Evolutionary conservation across 1,284 basidiomycete genomes (phyloP).

Genomic region (Pseudozyma tsukubaensis): DNA sequence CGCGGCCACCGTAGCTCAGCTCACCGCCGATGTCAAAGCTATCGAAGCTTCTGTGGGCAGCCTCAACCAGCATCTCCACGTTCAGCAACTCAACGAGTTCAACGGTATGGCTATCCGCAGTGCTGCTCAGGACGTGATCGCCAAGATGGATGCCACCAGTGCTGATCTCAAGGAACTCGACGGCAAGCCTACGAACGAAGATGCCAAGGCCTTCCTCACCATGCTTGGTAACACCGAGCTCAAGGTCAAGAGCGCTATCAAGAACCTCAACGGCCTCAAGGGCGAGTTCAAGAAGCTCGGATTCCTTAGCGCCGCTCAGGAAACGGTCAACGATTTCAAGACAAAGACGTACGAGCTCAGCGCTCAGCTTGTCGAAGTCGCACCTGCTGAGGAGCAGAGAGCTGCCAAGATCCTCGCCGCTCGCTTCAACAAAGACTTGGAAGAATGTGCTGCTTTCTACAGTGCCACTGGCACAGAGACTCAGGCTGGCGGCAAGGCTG

Average conservation of each 20-base stretch:
- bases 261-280: conserved; percentile 16
- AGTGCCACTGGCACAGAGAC: background rate
- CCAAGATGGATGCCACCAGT: conserved; percentile 6
- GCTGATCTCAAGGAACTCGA: background rate
- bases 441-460: conserved; percentile 6
- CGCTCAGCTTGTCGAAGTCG: conserved; percentile 12
- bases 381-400: conserved; percentile 8
- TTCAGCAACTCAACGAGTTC: conserved; percentile 7
- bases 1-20: conserved; percentile 13
- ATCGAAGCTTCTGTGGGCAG: conserved; percentile 11
- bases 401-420: conserved; percentile 6
- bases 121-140: conserved; percentile 12
- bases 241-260: conserved; percentile 3
- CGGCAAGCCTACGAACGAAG: conserved; percentile 6
- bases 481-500: background rate
- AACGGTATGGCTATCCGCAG: conserved; percentile 5
- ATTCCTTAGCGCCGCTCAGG: background rate
- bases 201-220: conserved; percentile 13
- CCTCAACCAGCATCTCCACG: conserved; percentile 12
- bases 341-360: conserved; percentile 1
- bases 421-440: conserved; percentile 12
- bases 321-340: conserved; percentile 15
- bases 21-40: conserved; percentile 12
- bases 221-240: conserved; percentile 15
- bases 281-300: conserved; percentile 20